Percentiles rank a stretch among this genome's conserved stretches.
Evolutionary conservation across 495 filamentous ascomycete species (phyloP).

Genomic region (Elaphomyces granulatus): DNA sequence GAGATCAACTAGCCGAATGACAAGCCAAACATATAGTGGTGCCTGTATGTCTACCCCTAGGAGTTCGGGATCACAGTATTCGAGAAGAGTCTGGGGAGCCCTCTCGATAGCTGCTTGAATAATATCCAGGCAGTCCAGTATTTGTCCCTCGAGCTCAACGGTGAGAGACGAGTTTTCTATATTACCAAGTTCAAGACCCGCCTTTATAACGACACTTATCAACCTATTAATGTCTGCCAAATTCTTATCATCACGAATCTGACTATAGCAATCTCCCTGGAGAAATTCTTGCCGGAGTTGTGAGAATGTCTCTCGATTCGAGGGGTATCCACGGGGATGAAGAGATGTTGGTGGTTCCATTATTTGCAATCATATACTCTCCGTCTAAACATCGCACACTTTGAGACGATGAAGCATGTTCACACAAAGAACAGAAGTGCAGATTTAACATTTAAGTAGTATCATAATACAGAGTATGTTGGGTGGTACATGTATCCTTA

Average conservation of each 20-base stretch:
- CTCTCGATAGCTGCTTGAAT: constrained; percentile 58
- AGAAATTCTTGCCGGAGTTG: constrained; percentile 53
- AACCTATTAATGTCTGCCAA: constrained; percentile 66
- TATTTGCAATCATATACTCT: too few species aligned
- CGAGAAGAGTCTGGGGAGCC: constrained; percentile 56
- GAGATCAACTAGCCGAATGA: constrained; percentile 25
- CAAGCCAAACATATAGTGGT: constrained; percentile 68
- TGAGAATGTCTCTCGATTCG: constrained; percentile 42
- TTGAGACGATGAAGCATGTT: too few species aligned
- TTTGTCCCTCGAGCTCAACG: constrained; percentile 39
- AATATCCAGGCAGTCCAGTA: constrained; percentile 53
- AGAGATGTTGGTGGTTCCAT: too few species aligned
- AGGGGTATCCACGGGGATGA: constrained; percentile 24
- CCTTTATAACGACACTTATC: constrained; percentile 67
- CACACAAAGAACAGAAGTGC: too few species aligned
- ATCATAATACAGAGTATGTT: too few species aligned
- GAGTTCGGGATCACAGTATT: constrained; percentile 23
- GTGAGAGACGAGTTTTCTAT: constrained; percentile 43
- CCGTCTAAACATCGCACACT: too few species aligned
- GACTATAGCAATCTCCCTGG: constrained; percentile 25
- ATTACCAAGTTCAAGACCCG: constrained; percentile 52
- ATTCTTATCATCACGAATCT: constrained; percentile 41
- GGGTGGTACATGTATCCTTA: too few species aligned
- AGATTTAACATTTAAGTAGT: too few species aligned
- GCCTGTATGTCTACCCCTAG: constrained; percentile 36